Evolutionary conservation across 1,284 basidiomycete genomes (phyloP), one percentile per base, ranked within the genome.

Genomic region (Trametes pubescens): DNA sequence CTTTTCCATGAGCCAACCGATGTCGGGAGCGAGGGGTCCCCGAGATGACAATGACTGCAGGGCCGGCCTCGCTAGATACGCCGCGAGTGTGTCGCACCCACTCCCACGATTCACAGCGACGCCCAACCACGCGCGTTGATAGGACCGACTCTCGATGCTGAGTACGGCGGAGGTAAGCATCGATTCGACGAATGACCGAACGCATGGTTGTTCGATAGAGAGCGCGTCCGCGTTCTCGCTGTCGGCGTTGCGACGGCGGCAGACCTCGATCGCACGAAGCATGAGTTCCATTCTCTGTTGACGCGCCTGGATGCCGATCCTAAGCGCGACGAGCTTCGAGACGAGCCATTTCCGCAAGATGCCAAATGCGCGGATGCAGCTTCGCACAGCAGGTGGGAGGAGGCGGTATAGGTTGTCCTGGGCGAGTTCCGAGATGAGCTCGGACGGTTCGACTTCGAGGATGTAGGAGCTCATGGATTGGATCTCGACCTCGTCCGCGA

Each of bases 1-100:
- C 51, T 90, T 85, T 74, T 94, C 92, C 63, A 94, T 75, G 47
- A 93, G 75, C 92, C 92, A 94, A 9, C 90, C 91, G 66, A 92
- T 84, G 72, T 94, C 92, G 16, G 90, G 84, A 11, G 87, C 87
- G 59, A 93, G 77, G 13, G 82, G 77, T 34, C 86, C 84, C 37
- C 80, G 78, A 29, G 80, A 81, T n/a, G 77, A 71, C 16, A 82
- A 76, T 2, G 80, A 75, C 38, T 81, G 78, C 3, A 83, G 76
- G 34, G 72, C 77, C 3, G 86, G 84, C 51, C 81, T 81, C 14
- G 81, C 80, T 38, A 94, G 76, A 38, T 93, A 74, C 1, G 84
- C 78, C 0, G 77, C 70, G 9, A 94, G 76, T 4, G 86, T 86
- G 56, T 93, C 92, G 59, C 83, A 86, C 9, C 82, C 77, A 11